A percentile compares a stretch with the other conserved stretches of the same genome.
phyloP scores from a whole-genome alignment of 2,329 filamentous ascomycete genomes.

The Aspergillus alliaceus region DNA sequence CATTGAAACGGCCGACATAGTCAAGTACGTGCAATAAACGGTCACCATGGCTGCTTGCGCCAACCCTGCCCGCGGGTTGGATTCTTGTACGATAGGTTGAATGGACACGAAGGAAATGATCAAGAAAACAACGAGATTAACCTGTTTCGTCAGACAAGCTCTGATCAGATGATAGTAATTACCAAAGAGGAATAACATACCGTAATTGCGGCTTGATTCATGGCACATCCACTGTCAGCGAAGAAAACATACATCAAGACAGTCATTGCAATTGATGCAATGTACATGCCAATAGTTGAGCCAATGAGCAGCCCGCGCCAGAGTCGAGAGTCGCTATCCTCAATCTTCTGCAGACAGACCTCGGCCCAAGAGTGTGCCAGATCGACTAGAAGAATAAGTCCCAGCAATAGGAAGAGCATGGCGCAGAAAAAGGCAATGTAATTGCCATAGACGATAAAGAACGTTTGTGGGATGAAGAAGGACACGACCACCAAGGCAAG shows the following conservation, averaged over 20 bases:
- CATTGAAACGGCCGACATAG: slow-evolving; percentile 98
- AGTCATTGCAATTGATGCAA: slow-evolving; percentile 88
- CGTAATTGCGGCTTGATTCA: slow-evolving; percentile 96
- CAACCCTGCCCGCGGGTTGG: slow-evolving; percentile 88
- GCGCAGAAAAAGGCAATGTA: slow-evolving; percentile 86
- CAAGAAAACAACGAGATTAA: slow-evolving; percentile 85
- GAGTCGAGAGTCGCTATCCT: slow-evolving; percentile 76
- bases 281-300: slow-evolving; percentile 90
- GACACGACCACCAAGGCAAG: slow-evolving; percentile 81
- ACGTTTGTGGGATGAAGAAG: slow-evolving; percentile 91
- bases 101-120: slow-evolving; percentile 81
- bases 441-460: slow-evolving; percentile 95
- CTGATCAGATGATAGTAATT: slow-evolving; percentile 1
- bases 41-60: slow-evolving; percentile 98
- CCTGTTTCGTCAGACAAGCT: slow-evolving; percentile 33
- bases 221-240: slow-evolving; percentile 74
- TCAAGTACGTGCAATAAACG: slow-evolving; percentile 97
- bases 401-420: slow-evolving; percentile 90
- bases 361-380: slow-evolving; percentile 97
- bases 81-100: slow-evolving; percentile 84
- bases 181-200: slow-evolving; percentile 40
- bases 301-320: slow-evolving; percentile 90
- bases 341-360: slow-evolving; percentile 90
- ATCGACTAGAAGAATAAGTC: slow-evolving; percentile 88
- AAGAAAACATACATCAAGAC: slow-evolving; percentile 98